Conservation (phyloP, 768 basidiomycete species). For the Leccinum fibrillosum region DNA sequence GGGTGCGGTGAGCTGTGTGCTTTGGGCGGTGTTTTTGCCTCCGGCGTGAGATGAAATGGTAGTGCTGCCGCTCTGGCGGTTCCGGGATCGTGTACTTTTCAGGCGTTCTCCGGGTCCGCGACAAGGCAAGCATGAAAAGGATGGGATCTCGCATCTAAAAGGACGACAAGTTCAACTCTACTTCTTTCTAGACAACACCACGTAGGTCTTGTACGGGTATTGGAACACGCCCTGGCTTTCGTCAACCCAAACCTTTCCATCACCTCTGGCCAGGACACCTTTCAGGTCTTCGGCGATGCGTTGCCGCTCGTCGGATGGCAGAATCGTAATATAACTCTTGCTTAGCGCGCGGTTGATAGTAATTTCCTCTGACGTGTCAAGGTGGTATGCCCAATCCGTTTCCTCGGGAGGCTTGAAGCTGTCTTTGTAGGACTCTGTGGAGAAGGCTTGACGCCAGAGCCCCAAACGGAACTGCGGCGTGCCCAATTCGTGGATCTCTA, state of each 20-base stretch:
- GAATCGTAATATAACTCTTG: conserved; percentile 81
- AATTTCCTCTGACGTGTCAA: conserved; percentile 51
- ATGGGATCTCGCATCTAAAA: too few species aligned
- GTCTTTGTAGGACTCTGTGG: conserved; percentile 54
- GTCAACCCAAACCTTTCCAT: conserved; percentile 74
- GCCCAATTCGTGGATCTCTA: conserved; percentile 65
- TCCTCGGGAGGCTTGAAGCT: conserved; percentile 61
- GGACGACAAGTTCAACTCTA: conserved; percentile 9
- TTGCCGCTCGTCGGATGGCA: conserved; percentile 54
- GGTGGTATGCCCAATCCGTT: conserved; percentile 48
- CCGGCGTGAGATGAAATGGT: conserved; percentile 58
- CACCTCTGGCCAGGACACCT: conserved; percentile 53
- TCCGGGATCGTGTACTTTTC: background rate
- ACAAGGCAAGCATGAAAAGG: background rate
- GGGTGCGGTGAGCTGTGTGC: conserved; percentile 62
- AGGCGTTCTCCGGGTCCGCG: background rate
- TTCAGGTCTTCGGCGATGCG: conserved; percentile 50
- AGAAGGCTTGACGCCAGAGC: conserved; percentile 71
- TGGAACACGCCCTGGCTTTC: conserved; percentile 68
- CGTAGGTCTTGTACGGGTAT: conserved; percentile 72
- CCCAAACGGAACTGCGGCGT: conserved; percentile 81
- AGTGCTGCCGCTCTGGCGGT: background rate
- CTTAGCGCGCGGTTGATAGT: conserved; percentile 67
- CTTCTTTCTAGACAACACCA: conserved; percentile 52
- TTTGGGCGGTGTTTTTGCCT: conserved; percentile 86